Conservation (phyloP, 768 basidiomycete species). For the Gymnopilus dilepis region DNA sequence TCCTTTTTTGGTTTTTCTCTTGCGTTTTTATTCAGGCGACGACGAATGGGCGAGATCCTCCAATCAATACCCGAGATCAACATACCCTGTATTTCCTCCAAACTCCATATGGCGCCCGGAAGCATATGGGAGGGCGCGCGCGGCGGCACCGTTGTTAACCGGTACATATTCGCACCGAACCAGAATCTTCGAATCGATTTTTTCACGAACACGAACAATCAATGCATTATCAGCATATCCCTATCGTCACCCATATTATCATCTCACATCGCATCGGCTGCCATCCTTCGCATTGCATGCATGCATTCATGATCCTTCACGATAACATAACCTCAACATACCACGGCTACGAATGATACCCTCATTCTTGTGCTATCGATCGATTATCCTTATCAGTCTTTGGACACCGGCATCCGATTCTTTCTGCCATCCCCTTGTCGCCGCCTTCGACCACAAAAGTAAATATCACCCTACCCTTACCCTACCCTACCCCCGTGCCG, state of each 20-base stretch:
- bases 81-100: no score
- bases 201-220: neutral
- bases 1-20: slow-evolving; percentile 2
- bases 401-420: neutral
- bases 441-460: neutral
- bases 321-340: neutral
- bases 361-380: slow-evolving; percentile 8
- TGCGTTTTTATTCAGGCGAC: slow-evolving; percentile 1
- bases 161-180: no score
- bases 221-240: neutral
- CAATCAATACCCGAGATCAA: neutral
- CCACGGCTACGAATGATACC: slow-evolving; percentile 7
- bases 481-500: neutral
- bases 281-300: neutral
- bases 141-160: neutral
- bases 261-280: neutral
- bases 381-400: neutral
- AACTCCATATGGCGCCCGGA: slow-evolving; percentile 2
- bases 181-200: slow-evolving; percentile 1
- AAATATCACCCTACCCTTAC: neutral
- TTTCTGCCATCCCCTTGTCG: neutral
- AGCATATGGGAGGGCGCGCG: neutral
- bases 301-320: neutral
- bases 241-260: no score
- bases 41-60: neutral